These are phyloP conservation scores for Arabis alpina DNA, from an alignment of 345 rosid genomes.

Conservation along the genomic window DNA sequence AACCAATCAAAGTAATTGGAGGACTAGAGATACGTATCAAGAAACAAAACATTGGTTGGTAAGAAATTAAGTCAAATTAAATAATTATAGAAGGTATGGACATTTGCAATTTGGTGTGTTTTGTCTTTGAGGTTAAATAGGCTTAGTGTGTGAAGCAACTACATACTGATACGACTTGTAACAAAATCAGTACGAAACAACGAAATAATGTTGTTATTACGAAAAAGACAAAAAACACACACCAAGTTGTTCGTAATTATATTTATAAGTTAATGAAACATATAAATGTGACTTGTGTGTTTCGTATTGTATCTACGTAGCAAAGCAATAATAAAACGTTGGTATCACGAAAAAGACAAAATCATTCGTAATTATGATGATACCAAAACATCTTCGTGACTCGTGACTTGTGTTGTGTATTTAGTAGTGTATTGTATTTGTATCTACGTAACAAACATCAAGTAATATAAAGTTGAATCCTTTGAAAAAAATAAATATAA, in stretches of 20 bases:
- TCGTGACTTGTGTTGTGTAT: too few relatives aligned
- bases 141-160: conserved; percentile 42
- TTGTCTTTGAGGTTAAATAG: background rate
- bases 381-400: too few relatives aligned
- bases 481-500: too few relatives aligned
- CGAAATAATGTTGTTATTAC: conserved; percentile 24
- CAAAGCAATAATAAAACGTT: too few relatives aligned
- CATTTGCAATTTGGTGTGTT: conserved; percentile 8
- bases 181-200: conserved; percentile 24
- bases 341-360: too few relatives aligned
- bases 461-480: too few relatives aligned
- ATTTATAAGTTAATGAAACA: background rate
- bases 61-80: conserved; percentile 12
- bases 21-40: background rate
- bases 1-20: background rate
- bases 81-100: background rate
- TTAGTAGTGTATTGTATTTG: too few relatives aligned
- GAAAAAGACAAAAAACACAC: conserved; percentile 30
- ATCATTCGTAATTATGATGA: too few relatives aligned
- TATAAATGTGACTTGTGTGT: conserved; percentile 18
- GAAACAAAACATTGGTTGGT: conserved; percentile 29
- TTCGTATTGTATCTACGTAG: conserved; percentile 5
- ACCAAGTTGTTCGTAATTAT: conserved; percentile 3
- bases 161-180: conserved; percentile 27
- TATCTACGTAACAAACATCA: too few relatives aligned